Base-by-base conservation (phyloP, 2,329 filamentous ascomycete species). In the Incumbomyces delicatus region DNA sequence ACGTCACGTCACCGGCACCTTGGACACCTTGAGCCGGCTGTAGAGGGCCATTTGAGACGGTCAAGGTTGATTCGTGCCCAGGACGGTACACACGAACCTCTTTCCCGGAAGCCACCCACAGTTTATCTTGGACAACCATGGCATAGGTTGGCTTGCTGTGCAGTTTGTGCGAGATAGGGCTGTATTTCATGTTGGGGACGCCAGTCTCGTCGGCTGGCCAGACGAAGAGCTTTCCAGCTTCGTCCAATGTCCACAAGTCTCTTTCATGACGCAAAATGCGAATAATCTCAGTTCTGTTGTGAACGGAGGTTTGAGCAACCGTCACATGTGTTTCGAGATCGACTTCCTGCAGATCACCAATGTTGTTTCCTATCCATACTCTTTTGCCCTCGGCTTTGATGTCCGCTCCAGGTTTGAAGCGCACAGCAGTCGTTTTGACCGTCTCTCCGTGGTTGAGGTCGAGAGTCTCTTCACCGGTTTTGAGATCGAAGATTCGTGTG, bases 171-270 rank as follows among this genome's bases (percentile, higher is more conserved):
- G 80, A 83, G 57, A 85, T 82, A 17, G 87, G 87, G 46, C 77
- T 83, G 47, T 80, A 78, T 47, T 80, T 76, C 27, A 96, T 66
- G 51, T 80, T 90, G 1, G 89, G 88, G 22, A 81, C 74, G 0
- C 84, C 82, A 5, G 77, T 77, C 38, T 78, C 74, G 57, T 88
- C 85, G 3, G 89, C 82, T 1, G 79, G 81, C 92, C 92, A 98
- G 4, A 96, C 77, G 54, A 87, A 81, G 12, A 98, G 69, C 38
- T 84, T 85, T 10, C 92, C 92, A 39, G 84, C 80, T 53, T 95
- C 89, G 61, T 96, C 92, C 40, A 98, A 65, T 0, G 89, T 89
- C 92, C 92, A 98, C 62, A 98, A 78, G 59, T 95, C 86, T 55
- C 87, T 87, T 52, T 80, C 83, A 63, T 94, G 84, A 33, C 92